These are phyloP conservation scores for Tylopilus cervinicoccineus DNA, from an alignment of 768 basidiomycete species.

Conservation along the genomic window DNA sequence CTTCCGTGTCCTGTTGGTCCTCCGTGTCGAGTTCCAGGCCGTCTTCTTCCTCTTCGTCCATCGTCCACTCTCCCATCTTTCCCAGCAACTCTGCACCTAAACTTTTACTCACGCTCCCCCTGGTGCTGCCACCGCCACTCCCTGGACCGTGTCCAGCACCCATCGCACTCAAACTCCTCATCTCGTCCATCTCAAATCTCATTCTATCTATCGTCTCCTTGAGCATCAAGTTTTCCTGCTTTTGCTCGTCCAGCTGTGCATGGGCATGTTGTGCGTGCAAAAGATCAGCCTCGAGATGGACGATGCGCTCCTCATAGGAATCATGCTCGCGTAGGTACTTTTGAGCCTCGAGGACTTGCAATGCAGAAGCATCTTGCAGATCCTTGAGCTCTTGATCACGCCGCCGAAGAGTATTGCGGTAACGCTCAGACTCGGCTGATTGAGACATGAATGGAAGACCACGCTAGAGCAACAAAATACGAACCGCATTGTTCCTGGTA, in stretches of 20 bases:
- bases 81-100: conserved; percentile 69
- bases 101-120: conserved; percentile 64
- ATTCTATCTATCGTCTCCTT: conserved; percentile 97
- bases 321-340: conserved; percentile 69
- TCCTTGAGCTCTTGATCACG: conserved; percentile 72
- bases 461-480: conserved; percentile 26
- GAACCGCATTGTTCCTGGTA: conserved; percentile 85
- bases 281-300: conserved; percentile 69
- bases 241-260: conserved; percentile 81
- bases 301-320: conserved; percentile 67
- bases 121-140: conserved; percentile 46
- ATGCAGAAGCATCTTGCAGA: conserved; percentile 52
- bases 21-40: conserved; percentile 34
- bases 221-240: conserved; percentile 87
- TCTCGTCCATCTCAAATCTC: conserved; percentile 91
- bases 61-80: conserved; percentile 51
- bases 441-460: not conserved
- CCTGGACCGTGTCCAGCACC: conserved; percentile 34
- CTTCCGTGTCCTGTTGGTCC: conserved; percentile 54
- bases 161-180: conserved; percentile 49
- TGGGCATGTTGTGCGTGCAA: conserved; percentile 66
- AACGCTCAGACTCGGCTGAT: conserved; percentile 71
- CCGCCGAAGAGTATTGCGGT: conserved; percentile 67
- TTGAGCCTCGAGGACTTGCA: conserved; percentile 61
- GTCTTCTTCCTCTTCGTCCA: conserved; percentile 41